Percentiles rank a stretch among this genome's conserved stretches.
Conservation (phyloP, 2,329 filamentous ascomycete genomes). For the Clonostachys chloroleuca region DNA sequence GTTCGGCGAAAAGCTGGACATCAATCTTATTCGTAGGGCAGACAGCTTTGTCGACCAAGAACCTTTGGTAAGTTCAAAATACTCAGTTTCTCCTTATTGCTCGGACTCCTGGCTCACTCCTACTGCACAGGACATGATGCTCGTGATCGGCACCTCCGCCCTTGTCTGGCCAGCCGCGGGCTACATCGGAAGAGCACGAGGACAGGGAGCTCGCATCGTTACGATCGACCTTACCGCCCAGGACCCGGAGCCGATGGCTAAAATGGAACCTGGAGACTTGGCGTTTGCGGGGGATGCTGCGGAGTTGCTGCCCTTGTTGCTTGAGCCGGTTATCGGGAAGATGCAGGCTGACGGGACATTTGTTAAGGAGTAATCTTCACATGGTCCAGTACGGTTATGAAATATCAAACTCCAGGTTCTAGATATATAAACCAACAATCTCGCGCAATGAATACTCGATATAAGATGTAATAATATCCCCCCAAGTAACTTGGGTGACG, state of each 20-base stretch:
- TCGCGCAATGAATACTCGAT: no score
- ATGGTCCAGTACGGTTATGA: no score
- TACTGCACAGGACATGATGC: slow-evolving; percentile 58
- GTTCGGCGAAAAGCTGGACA: slow-evolving; percentile 75
- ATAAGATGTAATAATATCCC: no score
- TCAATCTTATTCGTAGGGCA: slow-evolving; percentile 53
- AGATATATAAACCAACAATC: no score
- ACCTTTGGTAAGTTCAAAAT: slow-evolving; percentile 33
- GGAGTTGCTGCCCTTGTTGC: slow-evolving; percentile 26
- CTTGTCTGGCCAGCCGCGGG: slow-evolving; percentile 75
- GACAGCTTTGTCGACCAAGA: slow-evolving; percentile 58
- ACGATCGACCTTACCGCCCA: slow-evolving; percentile 57
- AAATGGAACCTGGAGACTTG: slow-evolving; percentile 34
- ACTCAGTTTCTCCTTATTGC: no score
- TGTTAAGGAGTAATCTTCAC: no score
- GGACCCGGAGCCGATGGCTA: slow-evolving; percentile 19
- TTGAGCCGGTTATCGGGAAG: slow-evolving; percentile 35
- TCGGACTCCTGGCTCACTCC: no score
- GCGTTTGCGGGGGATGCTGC: slow-evolving; percentile 36
- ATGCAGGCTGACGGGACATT: slow-evolving; percentile 5
- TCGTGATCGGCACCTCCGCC: slow-evolving; percentile 85
- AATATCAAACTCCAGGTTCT: no score
- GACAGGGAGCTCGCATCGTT: slow-evolving; percentile 65
- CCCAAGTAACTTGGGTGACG: no score
- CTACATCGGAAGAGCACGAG: slow-evolving; percentile 63